Conservation (phyloP, 495 filamentous ascomycete genomes). For the Penicillium odoratum region DNA sequence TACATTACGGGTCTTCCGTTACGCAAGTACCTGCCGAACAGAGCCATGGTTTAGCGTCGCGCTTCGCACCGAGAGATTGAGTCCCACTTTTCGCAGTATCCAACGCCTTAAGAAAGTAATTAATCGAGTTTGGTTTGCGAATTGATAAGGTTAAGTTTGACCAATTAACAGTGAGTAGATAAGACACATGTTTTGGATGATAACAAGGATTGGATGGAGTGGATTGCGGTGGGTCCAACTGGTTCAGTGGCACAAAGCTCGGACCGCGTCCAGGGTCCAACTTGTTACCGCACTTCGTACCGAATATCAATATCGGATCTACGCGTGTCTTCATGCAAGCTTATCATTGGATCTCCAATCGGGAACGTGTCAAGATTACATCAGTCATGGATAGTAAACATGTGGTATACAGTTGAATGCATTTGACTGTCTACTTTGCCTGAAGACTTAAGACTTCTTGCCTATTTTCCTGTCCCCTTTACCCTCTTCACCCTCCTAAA, state of each 20-base stretch:
- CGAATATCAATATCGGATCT: background rate
- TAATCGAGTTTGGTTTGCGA: background rate
- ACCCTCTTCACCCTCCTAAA: background rate
- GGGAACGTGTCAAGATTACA: background rate
- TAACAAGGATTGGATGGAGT: background rate
- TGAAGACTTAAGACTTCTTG: background rate
- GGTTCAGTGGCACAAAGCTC: too few relatives aligned
- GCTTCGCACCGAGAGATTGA: conserved; percentile 8
- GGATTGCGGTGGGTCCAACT: too few relatives aligned
- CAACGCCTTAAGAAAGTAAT: background rate
- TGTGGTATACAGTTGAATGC: too few relatives aligned
- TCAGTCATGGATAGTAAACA: background rate
- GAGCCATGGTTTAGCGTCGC: background rate
- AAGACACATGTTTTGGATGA: background rate
- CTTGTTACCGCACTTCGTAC: conserved; percentile 11
- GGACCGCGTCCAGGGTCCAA: too few relatives aligned
- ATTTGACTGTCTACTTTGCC: too few relatives aligned
- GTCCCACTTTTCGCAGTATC: background rate
- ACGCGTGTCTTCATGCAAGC: conserved; percentile 6
- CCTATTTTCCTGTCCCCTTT: background rate
- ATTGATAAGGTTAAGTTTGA: background rate
- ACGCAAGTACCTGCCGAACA: background rate
- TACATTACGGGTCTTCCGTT: background rate
- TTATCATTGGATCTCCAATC: conserved; percentile 10
- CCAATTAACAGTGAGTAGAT: background rate